Base-by-base conservation (phyloP, 179 eudicot species). In the Vitellaria paradoxa region DNA sequence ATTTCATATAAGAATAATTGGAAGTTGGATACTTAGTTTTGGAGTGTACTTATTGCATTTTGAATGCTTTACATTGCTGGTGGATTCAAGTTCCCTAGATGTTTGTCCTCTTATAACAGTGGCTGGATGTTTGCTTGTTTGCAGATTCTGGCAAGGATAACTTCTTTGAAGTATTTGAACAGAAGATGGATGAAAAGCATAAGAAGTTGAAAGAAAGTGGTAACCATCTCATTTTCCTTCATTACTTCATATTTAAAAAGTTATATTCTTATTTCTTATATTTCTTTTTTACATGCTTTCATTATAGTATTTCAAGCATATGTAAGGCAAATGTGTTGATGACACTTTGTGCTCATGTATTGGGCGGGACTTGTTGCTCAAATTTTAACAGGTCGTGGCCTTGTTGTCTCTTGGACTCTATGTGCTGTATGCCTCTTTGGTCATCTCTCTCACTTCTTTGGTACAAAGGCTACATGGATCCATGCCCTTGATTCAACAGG, bases 401-500 rank as follows among this genome's bases (percentile, higher is more conserved):
- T 96, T 87, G 97, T 89, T 47, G 93, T 96, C 68, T 94, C 99
- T 56, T 96, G 99, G 99, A 94, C 98, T 71, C 81, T 96, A 77
- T 96, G 98, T 81, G 93, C 97, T 71, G 97, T 94, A 74, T 96
- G 99, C 81, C 87, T 94, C 67, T 21, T 94, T 82, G 97, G 99
- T 37, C 99, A 96, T 79, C 84, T 88, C 72, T 91, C 99, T 62
- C 99, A 96, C 87, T 82, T 94, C 67, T 70, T 90, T 81, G 94
- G 98, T 74, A 90, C 95, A 11, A 94, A 89, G 72, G 98, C 95
- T 80, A 82, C 92, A 78, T 94, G 97, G 98, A 79, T 94, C 49
- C 96, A 94, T 89, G 90, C 90, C 77, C 82, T 94, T 67, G 97
- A 96, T 82, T 96, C 98, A 63, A 94, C 97, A 46, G 97, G 97